These are phyloP conservation scores for Leptographium wingfieldii DNA, from an alignment of 2,329 filamentous ascomycete species.

Conservation along the genomic window DNA sequence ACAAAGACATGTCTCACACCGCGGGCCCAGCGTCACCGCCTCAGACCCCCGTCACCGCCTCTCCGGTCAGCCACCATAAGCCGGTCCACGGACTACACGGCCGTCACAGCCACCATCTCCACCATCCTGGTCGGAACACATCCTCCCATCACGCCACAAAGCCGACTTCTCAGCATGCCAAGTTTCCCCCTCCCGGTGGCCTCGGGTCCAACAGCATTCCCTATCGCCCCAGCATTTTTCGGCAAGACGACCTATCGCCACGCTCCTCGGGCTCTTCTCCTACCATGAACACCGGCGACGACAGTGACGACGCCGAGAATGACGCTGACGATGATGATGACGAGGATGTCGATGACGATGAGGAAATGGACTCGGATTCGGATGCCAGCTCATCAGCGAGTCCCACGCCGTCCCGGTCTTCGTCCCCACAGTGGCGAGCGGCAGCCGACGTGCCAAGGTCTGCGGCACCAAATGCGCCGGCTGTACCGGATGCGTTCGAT, in stretches of 20 bases:
- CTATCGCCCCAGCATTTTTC: slow-evolving; percentile 17
- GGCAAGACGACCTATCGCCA: slow-evolving; percentile 25
- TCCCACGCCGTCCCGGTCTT: neutral
- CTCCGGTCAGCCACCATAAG: slow-evolving; percentile 19
- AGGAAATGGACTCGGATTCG: slow-evolving; percentile 11
- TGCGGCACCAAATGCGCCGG: neutral
- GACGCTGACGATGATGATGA: slow-evolving; percentile 1
- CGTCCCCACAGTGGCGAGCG: neutral
- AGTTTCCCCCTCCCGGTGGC: slow-evolving; percentile 16
- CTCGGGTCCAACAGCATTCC: slow-evolving; percentile 19
- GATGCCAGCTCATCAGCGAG: slow-evolving; percentile 6
- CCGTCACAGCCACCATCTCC: slow-evolving; percentile 1
- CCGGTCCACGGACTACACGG: slow-evolving; percentile 8
- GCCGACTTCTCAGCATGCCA: slow-evolving; percentile 12
- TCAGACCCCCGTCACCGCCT: slow-evolving; percentile 25
- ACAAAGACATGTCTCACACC: slow-evolving; percentile 8
- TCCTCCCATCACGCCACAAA: neutral
- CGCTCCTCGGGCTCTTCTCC: slow-evolving; percentile 19
- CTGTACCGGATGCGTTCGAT: neutral
- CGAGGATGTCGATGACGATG: slow-evolving; percentile 2
- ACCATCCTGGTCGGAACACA: neutral
- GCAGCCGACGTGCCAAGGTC: neutral
- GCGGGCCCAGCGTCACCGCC: slow-evolving; percentile 29
- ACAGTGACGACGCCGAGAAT: neutral
- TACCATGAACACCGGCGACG: neutral